These are phyloP conservation scores for Eimeria maxima DNA, from an alignment of 169 alveolate genomes.

Conservation along the genomic window DNA sequence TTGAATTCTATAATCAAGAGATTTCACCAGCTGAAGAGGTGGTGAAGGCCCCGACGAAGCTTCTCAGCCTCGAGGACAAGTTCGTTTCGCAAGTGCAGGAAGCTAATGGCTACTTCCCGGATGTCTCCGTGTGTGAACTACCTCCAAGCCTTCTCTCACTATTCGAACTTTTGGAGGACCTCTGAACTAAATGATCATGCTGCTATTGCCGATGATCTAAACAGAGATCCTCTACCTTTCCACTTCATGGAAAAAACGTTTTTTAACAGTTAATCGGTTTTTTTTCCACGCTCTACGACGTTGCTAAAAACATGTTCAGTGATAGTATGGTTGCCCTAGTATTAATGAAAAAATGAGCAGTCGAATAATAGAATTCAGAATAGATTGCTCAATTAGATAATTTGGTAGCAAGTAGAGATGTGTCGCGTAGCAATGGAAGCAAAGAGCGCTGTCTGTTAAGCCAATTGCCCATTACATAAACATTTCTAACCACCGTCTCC, in stretches of 20 bases:
- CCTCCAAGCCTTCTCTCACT: slow-evolving; percentile 78
- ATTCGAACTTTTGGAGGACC: slow-evolving; percentile 75
- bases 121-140: slow-evolving; percentile 80
- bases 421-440: neutral
- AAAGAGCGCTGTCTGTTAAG: too few species aligned
- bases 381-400: too few species aligned
- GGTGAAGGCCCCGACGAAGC: slow-evolving; percentile 54
- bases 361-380: too few species aligned
- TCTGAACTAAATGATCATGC: slow-evolving; percentile 15
- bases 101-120: slow-evolving; percentile 78
- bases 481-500: slow-evolving; percentile 34
- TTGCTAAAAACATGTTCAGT: neutral
- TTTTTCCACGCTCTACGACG: neutral
- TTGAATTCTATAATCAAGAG: neutral
- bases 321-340: neutral
- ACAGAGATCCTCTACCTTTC: neutral
- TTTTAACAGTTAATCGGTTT: slow-evolving; percentile 38
- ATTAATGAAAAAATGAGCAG: neutral
- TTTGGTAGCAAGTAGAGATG: neutral
- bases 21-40: neutral
- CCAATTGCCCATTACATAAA: neutral
- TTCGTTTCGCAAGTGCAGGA: slow-evolving; percentile 62
- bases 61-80: slow-evolving; percentile 72
- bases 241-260: slow-evolving; percentile 31
- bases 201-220: neutral